Evolutionary conservation across 2,329 filamentous ascomycete genomes (phyloP).

Genomic region (Aspergillus sojae): DNA sequence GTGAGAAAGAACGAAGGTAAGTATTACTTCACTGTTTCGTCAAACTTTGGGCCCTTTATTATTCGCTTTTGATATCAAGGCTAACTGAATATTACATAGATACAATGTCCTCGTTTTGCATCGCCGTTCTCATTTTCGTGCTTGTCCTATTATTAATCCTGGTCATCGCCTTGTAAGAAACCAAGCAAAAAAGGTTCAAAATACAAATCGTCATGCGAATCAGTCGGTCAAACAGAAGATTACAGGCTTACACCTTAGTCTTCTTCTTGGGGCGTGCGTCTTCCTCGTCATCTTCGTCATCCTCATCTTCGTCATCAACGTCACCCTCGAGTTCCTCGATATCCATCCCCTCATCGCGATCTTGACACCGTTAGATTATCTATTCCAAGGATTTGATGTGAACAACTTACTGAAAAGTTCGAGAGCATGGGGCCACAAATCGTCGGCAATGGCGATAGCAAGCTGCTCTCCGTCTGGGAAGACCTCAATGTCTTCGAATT

Average conservation of each 20-base stretch:
- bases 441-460: conserved; percentile 78
- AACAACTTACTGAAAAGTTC: conserved; percentile 81
- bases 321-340: conserved; percentile 66
- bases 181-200: conserved; percentile 22
- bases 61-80: not conserved
- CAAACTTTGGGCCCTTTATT: conserved; percentile 3
- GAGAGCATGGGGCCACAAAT: conserved; percentile 84
- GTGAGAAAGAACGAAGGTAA: conserved; percentile 88
- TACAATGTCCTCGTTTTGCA: conserved; percentile 83
- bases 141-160: conserved; percentile 84
- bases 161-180: conserved; percentile 63
- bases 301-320: conserved; percentile 43
- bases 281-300: conserved; percentile 46
- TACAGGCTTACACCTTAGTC: conserved; percentile 36
- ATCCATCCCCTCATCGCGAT: conserved; percentile 68
- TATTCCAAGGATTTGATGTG: not conserved
- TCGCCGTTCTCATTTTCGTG: conserved; percentile 83
- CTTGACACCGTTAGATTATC: not conserved
- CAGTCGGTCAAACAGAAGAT: conserved; percentile 12
- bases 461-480: conserved; percentile 87
- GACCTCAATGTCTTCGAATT: conserved; percentile 73
- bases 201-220: conserved; percentile 10
- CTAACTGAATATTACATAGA: conserved; percentile 45
- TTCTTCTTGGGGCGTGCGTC: conserved; percentile 47
- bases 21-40: conserved; percentile 29